These are phyloP conservation scores for Spathaspora hagerdaliae DNA, from an alignment of 805 yeast species.

Conservation along the genomic window DNA sequence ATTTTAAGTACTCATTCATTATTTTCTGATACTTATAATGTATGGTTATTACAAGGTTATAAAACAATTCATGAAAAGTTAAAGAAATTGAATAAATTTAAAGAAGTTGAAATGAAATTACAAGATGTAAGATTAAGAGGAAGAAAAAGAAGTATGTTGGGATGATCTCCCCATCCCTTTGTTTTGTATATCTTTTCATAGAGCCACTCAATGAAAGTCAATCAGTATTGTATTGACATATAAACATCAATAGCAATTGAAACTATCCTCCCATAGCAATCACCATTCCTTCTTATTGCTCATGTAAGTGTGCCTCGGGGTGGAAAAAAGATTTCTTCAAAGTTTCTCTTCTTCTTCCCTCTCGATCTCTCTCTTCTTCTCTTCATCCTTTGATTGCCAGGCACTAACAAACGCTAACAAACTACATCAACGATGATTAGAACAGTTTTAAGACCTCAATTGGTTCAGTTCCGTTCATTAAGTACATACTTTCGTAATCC, in stretches of 20 bases:
- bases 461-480: slow-evolving; percentile 1
- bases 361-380: neutral
- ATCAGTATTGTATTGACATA: too few relatives aligned
- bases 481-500: slow-evolving; percentile 12
- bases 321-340: too few relatives aligned
- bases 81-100: slow-evolving; percentile 36
- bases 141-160: slow-evolving; percentile 91
- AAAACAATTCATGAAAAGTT: slow-evolving; percentile 29
- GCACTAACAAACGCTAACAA: too few relatives aligned
- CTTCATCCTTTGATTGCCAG: neutral
- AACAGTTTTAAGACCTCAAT: neutral
- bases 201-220: too few relatives aligned
- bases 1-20: slow-evolving; percentile 85
- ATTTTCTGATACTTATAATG: slow-evolving; percentile 57
- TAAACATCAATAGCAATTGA: too few relatives aligned
- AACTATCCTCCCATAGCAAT: too few relatives aligned
- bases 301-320: too few relatives aligned
- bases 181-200: too few relatives aligned
- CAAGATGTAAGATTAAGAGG: slow-evolving; percentile 89
- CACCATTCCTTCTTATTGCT: too few relatives aligned
- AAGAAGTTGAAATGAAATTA: slow-evolving; percentile 60
- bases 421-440: slow-evolving; percentile 1
- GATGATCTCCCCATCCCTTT: slow-evolving; percentile 23
- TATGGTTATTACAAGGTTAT: slow-evolving; percentile 75
- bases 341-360: too few relatives aligned